phyloP scores from a whole-genome alignment of 805 yeast genomes.

The Hanseniaspora mollemarum region DNA sequence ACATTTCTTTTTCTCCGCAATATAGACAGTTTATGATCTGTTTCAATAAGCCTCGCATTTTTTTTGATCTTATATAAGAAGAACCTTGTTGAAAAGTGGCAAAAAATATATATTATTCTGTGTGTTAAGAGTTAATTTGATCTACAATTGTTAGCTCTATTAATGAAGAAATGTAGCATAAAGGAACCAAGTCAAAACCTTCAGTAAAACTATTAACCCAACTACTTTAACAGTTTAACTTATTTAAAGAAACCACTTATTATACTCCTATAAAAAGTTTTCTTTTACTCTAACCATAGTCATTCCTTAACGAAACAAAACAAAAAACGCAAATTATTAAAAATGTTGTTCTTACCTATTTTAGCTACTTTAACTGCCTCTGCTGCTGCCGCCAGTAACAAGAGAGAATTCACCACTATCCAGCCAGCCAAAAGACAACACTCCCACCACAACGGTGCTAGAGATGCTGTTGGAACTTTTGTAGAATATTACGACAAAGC shows the following conservation, averaged over 20 bases:
- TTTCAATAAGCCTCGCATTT: too few species aligned
- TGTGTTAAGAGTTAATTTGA: too few species aligned
- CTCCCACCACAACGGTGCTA: slow-evolving; percentile 22
- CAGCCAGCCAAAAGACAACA: slow-evolving; percentile 23
- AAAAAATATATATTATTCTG: slow-evolving; percentile 1
- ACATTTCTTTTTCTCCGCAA: neutral
- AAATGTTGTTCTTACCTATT: slow-evolving; percentile 14
- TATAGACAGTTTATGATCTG: too few species aligned
- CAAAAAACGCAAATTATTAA: neutral
- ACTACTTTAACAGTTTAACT: too few species aligned
- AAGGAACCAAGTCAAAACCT: neutral
- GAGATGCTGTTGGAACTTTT: slow-evolving; percentile 25
- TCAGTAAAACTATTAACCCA: neutral
- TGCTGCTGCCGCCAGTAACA: slow-evolving; percentile 23
- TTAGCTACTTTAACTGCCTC: slow-evolving; percentile 21
- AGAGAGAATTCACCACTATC: slow-evolving; percentile 23
- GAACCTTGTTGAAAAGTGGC: too few species aligned
- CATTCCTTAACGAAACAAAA: slow-evolving; percentile 10
- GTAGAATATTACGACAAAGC: slow-evolving; percentile 26
- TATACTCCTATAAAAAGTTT: too few species aligned
- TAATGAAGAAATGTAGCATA: neutral
- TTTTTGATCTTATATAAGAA: slow-evolving; percentile 1
- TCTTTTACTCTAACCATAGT: slow-evolving; percentile 3
- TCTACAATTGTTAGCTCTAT: too few species aligned
- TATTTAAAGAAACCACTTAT: neutral